Evolutionary conservation across 2,329 filamentous ascomycete species (phyloP), one percentile per base, ranked within the genome.

Genomic region (Metarhizium sp.): DNA sequence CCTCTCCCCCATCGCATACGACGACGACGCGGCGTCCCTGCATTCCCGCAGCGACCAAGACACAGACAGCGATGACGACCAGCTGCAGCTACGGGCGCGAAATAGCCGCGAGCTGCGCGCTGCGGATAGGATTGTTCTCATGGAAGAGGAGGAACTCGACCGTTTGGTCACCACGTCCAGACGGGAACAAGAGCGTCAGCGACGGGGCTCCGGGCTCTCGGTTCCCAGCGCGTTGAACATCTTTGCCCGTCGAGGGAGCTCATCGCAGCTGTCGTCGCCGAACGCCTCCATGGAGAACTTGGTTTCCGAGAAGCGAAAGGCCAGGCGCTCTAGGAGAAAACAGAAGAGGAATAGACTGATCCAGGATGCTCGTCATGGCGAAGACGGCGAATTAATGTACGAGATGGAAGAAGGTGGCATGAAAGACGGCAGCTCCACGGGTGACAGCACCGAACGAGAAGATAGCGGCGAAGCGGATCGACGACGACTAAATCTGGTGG

Each of bases 401-500:
- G 88, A 94, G 72, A 90, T 92, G 87, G 92, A 96, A 70, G 87
- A 91, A 66, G 90, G 90, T 1, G 81, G 78, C 2, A 79, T 87
- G 64, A 83, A 79, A 58, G 84, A 86, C 50, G 85, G 86, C 54
- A 88, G 80, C 66, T 76, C 75, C 6, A 84, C 82, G 0, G 82
- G 81, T 40, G 78, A 80, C 0, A 85, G 80, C 69, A 84, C 78
- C 75, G 73, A 86, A 63, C 73, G 82, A 60, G 75, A 85, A 60
- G 73, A 80, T 68, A 77, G 85, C 74, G 74, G 80, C 63, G 73
- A 85, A 68, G 64, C 82, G 67, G 73, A 84, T 70, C 68, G 84
- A 65, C 73, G 73, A 34, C 72, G 73, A 3, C 68, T 86, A 51
- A 71, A 78, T 43, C 69, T 76, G 53, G 66, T 78, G 53, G 71